Base-by-base conservation (phyloP, 495 filamentous ascomycete species). In the Geoglossum glabrum region DNA sequence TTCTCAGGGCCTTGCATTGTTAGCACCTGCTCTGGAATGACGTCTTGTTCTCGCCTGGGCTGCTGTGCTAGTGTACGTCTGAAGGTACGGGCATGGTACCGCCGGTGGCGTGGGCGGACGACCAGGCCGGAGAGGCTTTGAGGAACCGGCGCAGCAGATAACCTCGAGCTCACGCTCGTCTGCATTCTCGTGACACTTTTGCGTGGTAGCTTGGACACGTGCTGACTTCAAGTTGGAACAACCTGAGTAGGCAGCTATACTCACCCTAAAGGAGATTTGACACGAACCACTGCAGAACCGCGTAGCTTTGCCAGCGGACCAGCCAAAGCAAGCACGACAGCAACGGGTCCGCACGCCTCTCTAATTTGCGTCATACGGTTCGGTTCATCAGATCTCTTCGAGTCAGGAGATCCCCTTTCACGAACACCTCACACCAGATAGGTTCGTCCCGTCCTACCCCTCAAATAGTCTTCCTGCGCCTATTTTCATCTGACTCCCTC, bases 241-340 rank as follows among this genome's bases (percentile, higher is more conserved):
- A 47, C 52, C 26, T 47, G 50, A 63, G 61, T 45, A 46, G 57
- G 49, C 49, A 31, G 28, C 57, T 43, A 54, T 38, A 54, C 21
- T 36, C 49, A 59, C 28, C 45, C 43, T 49, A 27, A 43, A 54
- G 27, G 4, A 46, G 11, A 19, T 40, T 56, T 60, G 34, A 55
- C 45, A 49, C 49, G 58, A 38, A 33, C 54, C 57, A 21, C 61
- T 63, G 52, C 67, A 68, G 34, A 65, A 64, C 54, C 66, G 66
- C 34, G 58, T 52, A 52, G 28, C 23, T 31, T 13, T 52, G 49
- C 49, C 49, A 52, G 28, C 25, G 26, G 49, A 31, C 23, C 23
- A 26, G 30, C 30, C n/a, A 1, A 52, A 52, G 49, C 49, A 52
- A 52, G 49, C 49, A 52, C 49, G 25, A 31, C 49, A 52, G 49